These are phyloP conservation scores for Sphaerobolus stellatus DNA, from an alignment of 1,284 basidiomycete species.

Conservation along the genomic window DNA sequence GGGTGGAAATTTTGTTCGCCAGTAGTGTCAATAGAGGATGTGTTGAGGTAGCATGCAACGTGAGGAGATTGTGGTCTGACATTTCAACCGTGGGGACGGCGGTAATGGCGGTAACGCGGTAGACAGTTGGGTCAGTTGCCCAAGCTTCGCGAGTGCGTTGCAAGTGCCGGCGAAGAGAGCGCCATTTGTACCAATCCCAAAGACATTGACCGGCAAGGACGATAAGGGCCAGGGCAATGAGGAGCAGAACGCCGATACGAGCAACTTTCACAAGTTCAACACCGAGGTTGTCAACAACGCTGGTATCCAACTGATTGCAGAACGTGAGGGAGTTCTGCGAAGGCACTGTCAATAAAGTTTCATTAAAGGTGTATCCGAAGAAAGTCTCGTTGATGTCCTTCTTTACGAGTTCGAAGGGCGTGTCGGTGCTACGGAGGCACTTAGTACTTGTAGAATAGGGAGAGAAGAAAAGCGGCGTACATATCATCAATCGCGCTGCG, in stretches of 20 bases:
- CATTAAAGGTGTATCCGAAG: constrained; percentile 64
- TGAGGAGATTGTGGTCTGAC: constrained; percentile 72
- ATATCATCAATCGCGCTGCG: constrained; percentile 70
- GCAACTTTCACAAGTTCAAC: constrained; percentile 72
- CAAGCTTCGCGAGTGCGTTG: constrained; percentile 71
- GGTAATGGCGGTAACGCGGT: constrained; percentile 36
- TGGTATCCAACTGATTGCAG: constrained; percentile 76
- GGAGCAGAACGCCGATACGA: constrained; percentile 72
- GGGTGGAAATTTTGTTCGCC: constrained; percentile 50
- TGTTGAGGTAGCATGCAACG: constrained; percentile 61
- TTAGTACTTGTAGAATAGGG: constrained; percentile 16
- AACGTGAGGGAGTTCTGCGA: constrained; percentile 62
- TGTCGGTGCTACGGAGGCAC: constrained; percentile 58
- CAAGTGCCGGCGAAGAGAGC: constrained; percentile 61
- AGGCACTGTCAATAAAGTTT: constrained; percentile 72
- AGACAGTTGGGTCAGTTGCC: constrained; percentile 59
- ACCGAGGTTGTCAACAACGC: constrained; percentile 81
- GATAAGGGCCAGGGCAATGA: constrained; percentile 61
- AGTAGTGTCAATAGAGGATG: constrained; percentile 73
- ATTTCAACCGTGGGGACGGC: constrained; percentile 55
- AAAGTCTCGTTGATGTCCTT: constrained; percentile 87
- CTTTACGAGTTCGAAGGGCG: constrained; percentile 83
- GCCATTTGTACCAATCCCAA: constrained; percentile 82
- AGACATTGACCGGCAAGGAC: constrained; percentile 65
- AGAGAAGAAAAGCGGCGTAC: constrained; percentile 44